Conservation (phyloP, 192 early-diverging fungal species). For the Backusella morwellensis region DNA sequence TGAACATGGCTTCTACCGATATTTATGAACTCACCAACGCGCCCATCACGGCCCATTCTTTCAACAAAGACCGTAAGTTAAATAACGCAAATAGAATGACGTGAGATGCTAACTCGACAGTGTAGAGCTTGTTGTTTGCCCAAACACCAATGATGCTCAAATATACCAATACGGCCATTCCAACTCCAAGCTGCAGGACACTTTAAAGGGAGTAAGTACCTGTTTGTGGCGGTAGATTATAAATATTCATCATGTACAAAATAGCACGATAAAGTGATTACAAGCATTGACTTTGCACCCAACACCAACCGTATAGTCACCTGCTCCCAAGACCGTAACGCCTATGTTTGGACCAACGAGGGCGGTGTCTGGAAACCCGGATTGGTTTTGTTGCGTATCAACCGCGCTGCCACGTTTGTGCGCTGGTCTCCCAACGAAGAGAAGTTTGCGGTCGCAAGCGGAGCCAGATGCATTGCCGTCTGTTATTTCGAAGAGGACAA, state of each 20-base stretch:
- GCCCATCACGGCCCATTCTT: constrained; percentile 91
- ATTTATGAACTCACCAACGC: constrained; percentile 62
- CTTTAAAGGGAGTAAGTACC: constrained; percentile 65
- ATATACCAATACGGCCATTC: constrained; percentile 72
- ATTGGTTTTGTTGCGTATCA: constrained; percentile 91
- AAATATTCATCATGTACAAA: neutral
- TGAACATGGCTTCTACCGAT: constrained; percentile 49
- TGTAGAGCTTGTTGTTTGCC: constrained; percentile 87
- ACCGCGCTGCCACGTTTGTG: constrained; percentile 93
- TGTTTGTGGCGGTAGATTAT: neutral
- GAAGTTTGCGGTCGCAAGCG: constrained; percentile 98
- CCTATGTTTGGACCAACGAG: constrained; percentile 95
- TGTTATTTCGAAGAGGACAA: constrained; percentile 96
- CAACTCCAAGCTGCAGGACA: constrained; percentile 63
- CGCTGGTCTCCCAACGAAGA: constrained; percentile 93
- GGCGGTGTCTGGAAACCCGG: constrained; percentile 79
- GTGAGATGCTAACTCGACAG: neutral
- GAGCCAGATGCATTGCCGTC: constrained; percentile 86
- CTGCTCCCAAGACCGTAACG: constrained; percentile 98
- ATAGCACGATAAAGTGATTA: constrained; percentile 95
- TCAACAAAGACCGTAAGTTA: constrained; percentile 77
- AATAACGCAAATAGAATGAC: neutral
- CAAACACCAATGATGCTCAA: constrained; percentile 87
- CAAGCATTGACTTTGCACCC: constrained; percentile 94
- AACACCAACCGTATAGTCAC: constrained; percentile 93